Conservation (phyloP, 352 stramenopile genomes). For the Thalassiosira pacifica region DNA sequence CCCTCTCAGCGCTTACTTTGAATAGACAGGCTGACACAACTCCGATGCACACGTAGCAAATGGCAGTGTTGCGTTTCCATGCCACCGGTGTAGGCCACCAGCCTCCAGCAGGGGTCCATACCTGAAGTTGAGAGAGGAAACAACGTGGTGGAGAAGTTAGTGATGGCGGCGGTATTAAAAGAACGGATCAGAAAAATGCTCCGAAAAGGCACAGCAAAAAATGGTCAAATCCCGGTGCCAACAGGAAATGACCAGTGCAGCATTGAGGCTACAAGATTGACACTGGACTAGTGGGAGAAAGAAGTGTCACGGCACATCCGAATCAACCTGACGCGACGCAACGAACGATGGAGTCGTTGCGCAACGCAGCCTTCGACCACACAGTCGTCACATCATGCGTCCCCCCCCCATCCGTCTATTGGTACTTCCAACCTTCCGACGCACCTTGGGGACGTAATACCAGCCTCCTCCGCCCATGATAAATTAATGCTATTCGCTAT, state of each 20-base stretch:
- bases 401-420: too few species aligned
- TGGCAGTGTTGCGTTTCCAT: conserved; percentile 80
- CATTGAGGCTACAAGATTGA: background rate
- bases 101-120: conserved; percentile 85
- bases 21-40: conserved; percentile 69
- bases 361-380: too few species aligned
- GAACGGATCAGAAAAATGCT: too few species aligned
- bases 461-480: conserved; percentile 84
- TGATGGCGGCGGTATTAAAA: too few species aligned
- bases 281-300: too few species aligned
- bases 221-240: too few species aligned
- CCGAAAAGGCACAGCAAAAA: too few species aligned
- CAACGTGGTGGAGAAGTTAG: conserved; percentile 16
- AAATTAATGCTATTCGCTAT: conserved; percentile 29
- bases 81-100: conserved; percentile 83
- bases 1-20: conserved; percentile 73
- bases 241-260: conserved; percentile 4
- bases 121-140: conserved; percentile 55
- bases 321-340: background rate
- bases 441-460: conserved; percentile 87
- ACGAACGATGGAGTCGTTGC: too few species aligned
- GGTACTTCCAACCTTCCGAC: background rate
- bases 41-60: conserved; percentile 65
- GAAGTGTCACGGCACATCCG: background rate
- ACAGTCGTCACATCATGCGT: too few species aligned